Conservation (phyloP, 805 yeast species). For the Wickerhamiella sorbophila region DNA sequence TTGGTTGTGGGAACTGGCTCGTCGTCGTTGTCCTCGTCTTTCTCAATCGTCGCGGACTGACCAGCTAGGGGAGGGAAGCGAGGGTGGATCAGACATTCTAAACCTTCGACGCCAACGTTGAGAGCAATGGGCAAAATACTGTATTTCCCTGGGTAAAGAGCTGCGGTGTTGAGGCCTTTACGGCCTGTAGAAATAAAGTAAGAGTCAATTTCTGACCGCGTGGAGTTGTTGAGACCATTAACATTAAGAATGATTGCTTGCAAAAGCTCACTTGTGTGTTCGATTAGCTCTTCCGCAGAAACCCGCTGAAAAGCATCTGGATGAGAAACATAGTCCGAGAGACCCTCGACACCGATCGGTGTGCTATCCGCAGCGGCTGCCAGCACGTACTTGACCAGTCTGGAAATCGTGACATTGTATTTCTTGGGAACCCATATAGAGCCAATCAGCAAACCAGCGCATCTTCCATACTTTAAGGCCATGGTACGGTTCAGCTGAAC, state of each 20-base stretch:
- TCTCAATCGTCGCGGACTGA: background rate
- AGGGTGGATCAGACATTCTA: constrained; percentile 18
- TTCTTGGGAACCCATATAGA: constrained; percentile 11
- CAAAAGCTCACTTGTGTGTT: constrained; percentile 34
- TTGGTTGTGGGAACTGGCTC: background rate
- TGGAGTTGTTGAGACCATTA: constrained; percentile 42
- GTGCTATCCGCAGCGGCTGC: constrained; percentile 27
- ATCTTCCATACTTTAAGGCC: constrained; percentile 4
- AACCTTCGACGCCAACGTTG: constrained; percentile 11
- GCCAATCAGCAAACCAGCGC: constrained; percentile 4
- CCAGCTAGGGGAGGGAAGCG: constrained; percentile 16
- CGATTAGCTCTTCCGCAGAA: constrained; percentile 12
- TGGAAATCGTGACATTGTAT: constrained; percentile 6
- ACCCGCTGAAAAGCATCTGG: constrained; percentile 17
- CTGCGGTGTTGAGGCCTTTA: constrained; percentile 35
- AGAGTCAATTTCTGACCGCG: constrained; percentile 43
- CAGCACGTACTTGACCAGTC: constrained; percentile 28
- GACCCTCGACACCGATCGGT: constrained; percentile 28
- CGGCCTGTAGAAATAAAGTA: constrained; percentile 23
- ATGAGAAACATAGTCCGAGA: constrained; percentile 14
- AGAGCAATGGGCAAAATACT: constrained; percentile 62
- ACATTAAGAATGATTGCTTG: constrained; percentile 34
- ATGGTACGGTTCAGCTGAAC: constrained; percentile 7
- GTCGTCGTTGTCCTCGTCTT: background rate
- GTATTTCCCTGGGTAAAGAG: constrained; percentile 54